phyloP scores from a whole-genome alignment of 2,329 filamentous ascomycete genomes.

The Endothia cerciana region DNA sequence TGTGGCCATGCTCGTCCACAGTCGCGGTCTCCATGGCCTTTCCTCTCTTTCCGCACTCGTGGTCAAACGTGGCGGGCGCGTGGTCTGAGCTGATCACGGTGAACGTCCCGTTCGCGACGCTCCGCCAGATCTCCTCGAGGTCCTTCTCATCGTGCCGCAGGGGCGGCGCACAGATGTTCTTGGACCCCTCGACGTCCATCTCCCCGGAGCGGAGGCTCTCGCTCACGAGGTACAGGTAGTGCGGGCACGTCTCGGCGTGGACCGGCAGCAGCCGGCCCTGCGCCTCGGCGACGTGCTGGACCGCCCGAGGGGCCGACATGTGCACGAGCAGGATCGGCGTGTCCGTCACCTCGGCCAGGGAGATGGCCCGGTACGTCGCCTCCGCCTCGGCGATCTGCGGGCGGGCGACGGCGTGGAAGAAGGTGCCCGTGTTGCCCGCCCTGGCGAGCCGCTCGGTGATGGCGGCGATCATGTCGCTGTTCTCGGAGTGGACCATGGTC shows the following conservation, averaged over 20 bases:
- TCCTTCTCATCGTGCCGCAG: constrained; percentile 50
- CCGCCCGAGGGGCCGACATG: constrained; percentile 51
- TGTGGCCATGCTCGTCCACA: constrained; percentile 31
- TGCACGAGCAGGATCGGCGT: constrained; percentile 58
- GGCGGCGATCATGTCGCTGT: constrained; percentile 50
- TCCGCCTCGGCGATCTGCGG: constrained; percentile 52
- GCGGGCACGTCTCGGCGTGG: constrained; percentile 61
- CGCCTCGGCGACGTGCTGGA: constrained; percentile 52
- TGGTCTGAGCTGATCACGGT: constrained; percentile 55
- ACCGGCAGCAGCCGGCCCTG: constrained; percentile 55
- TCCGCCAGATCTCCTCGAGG: constrained; percentile 55
- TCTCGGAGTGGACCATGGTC: constrained; percentile 54
- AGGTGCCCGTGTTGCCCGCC: constrained; percentile 34
- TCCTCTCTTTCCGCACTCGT: constrained; percentile 39
- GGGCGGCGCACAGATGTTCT: constrained; percentile 58
- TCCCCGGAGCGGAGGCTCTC: constrained; percentile 37
- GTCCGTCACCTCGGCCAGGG: constrained; percentile 52
- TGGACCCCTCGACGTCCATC: constrained; percentile 52
- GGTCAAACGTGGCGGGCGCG: constrained; percentile 52
- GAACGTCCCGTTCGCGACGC: constrained; percentile 57
- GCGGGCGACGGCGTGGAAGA: constrained; percentile 50
- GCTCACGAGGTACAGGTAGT: constrained; percentile 61
- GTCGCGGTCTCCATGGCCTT: constrained; percentile 33
- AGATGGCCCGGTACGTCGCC: constrained; percentile 53
- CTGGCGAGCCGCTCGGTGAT: constrained; percentile 35